Evolutionary conservation across 2,329 filamentous ascomycete genomes (phyloP).

Genomic region (Calonectria hongkongensis): DNA sequence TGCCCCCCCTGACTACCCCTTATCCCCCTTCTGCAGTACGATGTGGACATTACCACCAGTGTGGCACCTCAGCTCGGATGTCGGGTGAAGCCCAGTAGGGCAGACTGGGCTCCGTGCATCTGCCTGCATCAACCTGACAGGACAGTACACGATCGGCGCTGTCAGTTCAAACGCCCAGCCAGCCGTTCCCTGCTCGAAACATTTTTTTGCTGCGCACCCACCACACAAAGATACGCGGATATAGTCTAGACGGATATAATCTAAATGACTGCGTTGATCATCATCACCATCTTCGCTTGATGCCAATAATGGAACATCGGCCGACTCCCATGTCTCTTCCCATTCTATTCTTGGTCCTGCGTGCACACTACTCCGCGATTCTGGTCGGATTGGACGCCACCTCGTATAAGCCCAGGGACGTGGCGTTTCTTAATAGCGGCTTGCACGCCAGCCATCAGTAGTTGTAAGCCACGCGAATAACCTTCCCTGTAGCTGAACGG

Average conservation of each 20-base stretch:
- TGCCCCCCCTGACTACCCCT: background rate
- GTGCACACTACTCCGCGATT: background rate
- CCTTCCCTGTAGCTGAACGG: slow-evolving; percentile 9
- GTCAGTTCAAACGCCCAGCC: too few species aligned
- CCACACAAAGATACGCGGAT: too few species aligned
- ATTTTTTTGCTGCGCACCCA: too few species aligned
- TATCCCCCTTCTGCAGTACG: background rate
- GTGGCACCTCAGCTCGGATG: slow-evolving; percentile 8
- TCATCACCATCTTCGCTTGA: too few species aligned
- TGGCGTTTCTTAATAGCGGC: slow-evolving; percentile 8
- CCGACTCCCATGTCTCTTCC: too few species aligned
- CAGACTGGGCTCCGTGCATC: slow-evolving; percentile 4
- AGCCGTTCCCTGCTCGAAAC: too few species aligned
- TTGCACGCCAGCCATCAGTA: slow-evolving; percentile 5
- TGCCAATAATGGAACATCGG: too few species aligned
- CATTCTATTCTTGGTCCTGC: too few species aligned
- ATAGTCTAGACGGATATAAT: too few species aligned
- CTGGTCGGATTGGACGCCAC: background rate
- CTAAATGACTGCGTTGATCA: too few species aligned
- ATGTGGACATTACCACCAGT: background rate
- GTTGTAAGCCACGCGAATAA: slow-evolving; percentile 6
- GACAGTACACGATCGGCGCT: background rate
- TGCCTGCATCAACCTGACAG: background rate
- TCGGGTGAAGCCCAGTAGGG: slow-evolving; percentile 6
- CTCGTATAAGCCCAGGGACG: background rate